phyloP scores from a whole-genome alignment of 2,329 filamentous ascomycete genomes.

The Thelonectria blattea region DNA sequence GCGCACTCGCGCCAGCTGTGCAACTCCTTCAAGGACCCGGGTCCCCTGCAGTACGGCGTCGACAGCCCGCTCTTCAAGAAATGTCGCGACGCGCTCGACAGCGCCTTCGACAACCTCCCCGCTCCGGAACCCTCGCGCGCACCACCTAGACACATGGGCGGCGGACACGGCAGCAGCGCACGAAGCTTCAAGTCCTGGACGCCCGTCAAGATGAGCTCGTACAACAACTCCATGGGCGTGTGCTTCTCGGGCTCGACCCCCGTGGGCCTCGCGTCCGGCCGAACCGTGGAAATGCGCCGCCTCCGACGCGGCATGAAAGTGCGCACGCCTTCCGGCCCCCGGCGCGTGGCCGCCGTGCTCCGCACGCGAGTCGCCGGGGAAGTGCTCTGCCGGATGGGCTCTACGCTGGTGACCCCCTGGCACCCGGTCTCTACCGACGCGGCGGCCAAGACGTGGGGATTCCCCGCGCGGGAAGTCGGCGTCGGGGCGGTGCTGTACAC shows the following conservation, averaged over 20 bases:
- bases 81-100: constrained; percentile 57
- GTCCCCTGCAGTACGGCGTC: constrained; percentile 59
- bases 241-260: constrained; percentile 61
- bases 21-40: constrained; percentile 67
- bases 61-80: constrained; percentile 57
- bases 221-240: constrained; percentile 48
- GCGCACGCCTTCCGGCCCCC: constrained; percentile 55
- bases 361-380: constrained; percentile 51
- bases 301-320: constrained; percentile 56
- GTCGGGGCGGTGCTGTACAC: constrained; percentile 48
- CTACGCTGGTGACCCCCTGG: constrained; percentile 63
- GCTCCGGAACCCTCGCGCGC: constrained; percentile 49
- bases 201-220: constrained; percentile 49
- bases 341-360: constrained; percentile 58
- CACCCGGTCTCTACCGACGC: constrained; percentile 57
- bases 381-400: constrained; percentile 53
- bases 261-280: constrained; percentile 53
- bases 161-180: background rate
- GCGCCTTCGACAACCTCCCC: constrained; percentile 54
- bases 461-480: constrained; percentile 49
- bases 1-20: constrained; percentile 64
- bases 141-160: background rate
- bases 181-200: constrained; percentile 10
- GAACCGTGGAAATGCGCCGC: constrained; percentile 47
- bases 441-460: constrained; percentile 48